Evolutionary conservation across 2,329 filamentous ascomycete genomes (phyloP).

Genomic region (Cercospora sp.): DNA sequence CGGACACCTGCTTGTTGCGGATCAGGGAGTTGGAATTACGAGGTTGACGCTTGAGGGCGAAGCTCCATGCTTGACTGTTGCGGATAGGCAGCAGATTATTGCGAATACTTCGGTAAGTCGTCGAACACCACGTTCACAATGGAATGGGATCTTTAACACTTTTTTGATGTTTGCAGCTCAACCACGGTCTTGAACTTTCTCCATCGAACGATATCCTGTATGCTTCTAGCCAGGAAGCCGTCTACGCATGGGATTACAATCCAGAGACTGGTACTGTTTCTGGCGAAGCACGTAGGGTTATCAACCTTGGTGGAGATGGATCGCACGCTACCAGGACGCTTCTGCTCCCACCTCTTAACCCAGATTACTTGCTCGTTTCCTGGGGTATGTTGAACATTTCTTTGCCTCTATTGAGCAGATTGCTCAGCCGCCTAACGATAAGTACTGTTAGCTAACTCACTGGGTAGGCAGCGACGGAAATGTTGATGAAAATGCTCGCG

Average conservation of each 20-base stretch:
- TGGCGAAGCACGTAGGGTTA: conserved; percentile 6
- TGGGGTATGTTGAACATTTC: conserved; percentile 51
- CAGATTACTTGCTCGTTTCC: conserved; percentile 62
- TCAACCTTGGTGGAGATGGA: conserved; percentile 14
- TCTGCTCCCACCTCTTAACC: conserved; percentile 58
- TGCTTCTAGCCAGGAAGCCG: conserved; percentile 58
- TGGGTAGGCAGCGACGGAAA: conserved; percentile 51
- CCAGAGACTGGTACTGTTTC: conserved; percentile 6
- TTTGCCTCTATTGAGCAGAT: no score
- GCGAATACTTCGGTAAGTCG: conserved; percentile 11
- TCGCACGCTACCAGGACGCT: conserved; percentile 69
- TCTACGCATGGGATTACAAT: conserved; percentile 64
- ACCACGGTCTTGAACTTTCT: conserved; percentile 54
- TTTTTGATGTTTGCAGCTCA: conserved; percentile 39
- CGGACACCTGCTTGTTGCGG: conserved; percentile 52
- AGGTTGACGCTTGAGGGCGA: conserved; percentile 14
- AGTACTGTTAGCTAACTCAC: no score
- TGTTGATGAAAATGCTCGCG: conserved; percentile 57
- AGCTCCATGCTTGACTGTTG: conserved; percentile 11
- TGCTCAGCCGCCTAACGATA: no score
- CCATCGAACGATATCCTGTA: conserved; percentile 53
- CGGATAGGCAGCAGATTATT: conserved; percentile 10
- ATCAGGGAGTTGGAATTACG: conserved; percentile 38
- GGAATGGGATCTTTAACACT: neutral
- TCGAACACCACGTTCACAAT: no score